A percentile compares a stretch with the other conserved stretches of the same genome.
Evolutionary conservation across 1,139 yeast genomes (phyloP).

Genomic region (Insectozyma bohioensis): DNA sequence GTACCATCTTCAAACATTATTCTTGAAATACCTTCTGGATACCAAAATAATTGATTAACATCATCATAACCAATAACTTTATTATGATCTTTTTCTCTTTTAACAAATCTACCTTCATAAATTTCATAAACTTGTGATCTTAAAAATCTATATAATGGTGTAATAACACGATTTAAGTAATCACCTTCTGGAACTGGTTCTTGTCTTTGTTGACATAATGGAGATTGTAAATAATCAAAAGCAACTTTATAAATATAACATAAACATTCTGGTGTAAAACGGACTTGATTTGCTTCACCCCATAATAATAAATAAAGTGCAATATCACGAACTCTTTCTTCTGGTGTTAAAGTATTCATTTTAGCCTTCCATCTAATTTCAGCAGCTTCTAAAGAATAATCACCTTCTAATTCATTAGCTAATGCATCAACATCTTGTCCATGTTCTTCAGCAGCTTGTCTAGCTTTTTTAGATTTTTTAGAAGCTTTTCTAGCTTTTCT

Average conservation of each 20-base stretch:
- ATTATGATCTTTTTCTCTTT: conserved; percentile 96
- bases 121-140: conserved; percentile 96
- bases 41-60: conserved; percentile 98
- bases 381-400: conserved; percentile 60
- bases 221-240: conserved; percentile 80
- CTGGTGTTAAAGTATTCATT: conserved; percentile 48
- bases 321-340: conserved; percentile 85
- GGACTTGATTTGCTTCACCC: conserved; percentile 99
- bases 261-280: conserved; percentile 90
- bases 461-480: conserved; percentile 64
- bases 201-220: conserved; percentile 84
- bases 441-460: conserved; percentile 52
- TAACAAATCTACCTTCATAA: conserved; percentile 90
- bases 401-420: conserved; percentile 83
- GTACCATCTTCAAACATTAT: conserved; percentile 89
- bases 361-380: conserved; percentile 53
- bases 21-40: conserved; percentile 97
- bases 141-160: conserved; percentile 87
- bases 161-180: conserved; percentile 84
- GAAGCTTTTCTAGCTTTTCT: conserved; percentile 51
- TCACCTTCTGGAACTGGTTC: conserved; percentile 97
- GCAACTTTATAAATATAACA: conserved; percentile 96
- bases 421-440: conserved; percentile 53
- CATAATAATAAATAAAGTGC: conserved; percentile 88
- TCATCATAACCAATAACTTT: conserved; percentile 96